Conservation (phyloP, 192 early-diverging fungal genomes). For the Linnemannia schmuckeri region DNA sequence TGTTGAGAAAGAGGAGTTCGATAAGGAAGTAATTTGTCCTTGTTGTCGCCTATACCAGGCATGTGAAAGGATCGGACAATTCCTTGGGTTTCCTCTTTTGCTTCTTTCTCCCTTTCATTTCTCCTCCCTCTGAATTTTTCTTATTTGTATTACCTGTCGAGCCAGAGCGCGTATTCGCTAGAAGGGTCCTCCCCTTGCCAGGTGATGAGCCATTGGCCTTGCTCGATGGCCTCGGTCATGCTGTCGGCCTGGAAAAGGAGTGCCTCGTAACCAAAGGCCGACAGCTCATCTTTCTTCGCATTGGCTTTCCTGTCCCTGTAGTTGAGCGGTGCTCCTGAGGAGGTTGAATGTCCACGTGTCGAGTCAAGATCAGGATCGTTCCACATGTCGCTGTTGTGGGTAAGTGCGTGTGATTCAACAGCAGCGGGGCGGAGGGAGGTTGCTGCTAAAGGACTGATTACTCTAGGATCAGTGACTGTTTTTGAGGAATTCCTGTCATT, state of each 20-base stretch:
- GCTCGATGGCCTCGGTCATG: conserved; percentile 40
- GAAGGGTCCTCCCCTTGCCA: conserved; percentile 54
- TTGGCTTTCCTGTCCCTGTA: conserved; percentile 2
- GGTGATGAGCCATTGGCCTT: conserved; percentile 49
- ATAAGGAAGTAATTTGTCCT: not conserved
- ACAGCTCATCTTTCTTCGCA: conserved; percentile 22
- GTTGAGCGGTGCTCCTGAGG: not conserved
- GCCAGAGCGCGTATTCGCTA: conserved; percentile 33
- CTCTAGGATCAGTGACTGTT: not conserved
- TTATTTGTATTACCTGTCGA: conserved; percentile 45
- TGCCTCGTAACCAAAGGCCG: conserved; percentile 47
- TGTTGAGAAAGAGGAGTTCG: not conserved
- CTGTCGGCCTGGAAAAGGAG: conserved; percentile 33
- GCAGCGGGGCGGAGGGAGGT: too few relatives aligned
- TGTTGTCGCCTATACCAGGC: not conserved
- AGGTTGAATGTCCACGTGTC: not conserved
- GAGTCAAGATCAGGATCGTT: conserved; percentile 49
- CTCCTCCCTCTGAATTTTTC: too few relatives aligned
- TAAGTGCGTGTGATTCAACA: not conserved
- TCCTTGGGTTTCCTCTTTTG: not conserved
- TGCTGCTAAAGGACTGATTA: too few relatives aligned
- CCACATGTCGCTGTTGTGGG: conserved; percentile 23
- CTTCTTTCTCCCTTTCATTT: not conserved
- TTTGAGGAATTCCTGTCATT: not conserved
- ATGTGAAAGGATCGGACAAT: not conserved